These are phyloP conservation scores for Apiotrichum domesticum DNA, from an alignment of 1,284 basidiomycete genomes.

Conservation along the genomic window DNA sequence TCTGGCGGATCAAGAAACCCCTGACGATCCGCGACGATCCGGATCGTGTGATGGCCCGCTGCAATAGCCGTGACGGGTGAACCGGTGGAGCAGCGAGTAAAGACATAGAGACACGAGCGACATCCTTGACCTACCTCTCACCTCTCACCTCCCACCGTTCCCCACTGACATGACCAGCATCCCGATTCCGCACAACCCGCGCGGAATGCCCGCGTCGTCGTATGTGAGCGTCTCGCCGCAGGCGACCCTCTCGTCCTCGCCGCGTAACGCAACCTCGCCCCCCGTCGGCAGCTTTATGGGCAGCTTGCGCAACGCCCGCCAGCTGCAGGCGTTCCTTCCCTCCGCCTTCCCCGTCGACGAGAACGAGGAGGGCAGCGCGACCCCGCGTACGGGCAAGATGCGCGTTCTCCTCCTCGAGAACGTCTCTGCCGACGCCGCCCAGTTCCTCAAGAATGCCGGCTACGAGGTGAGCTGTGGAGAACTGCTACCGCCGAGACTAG, in stretches of 20 bases:
- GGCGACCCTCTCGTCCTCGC: constrained; percentile 13
- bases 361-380: constrained; percentile 24
- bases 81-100: too few relatives aligned
- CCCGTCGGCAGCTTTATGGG: constrained; percentile 16
- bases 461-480: constrained; percentile 51
- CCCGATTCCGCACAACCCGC: constrained; percentile 46
- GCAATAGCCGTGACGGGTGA: too few relatives aligned
- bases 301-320: constrained; percentile 25
- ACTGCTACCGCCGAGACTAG: neutral
- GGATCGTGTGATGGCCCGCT: too few relatives aligned
- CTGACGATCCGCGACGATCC: too few relatives aligned
- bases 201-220: constrained; percentile 31
- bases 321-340: constrained; percentile 45
- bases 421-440: constrained; percentile 86
- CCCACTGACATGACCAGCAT: constrained; percentile 27
- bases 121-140: neutral
- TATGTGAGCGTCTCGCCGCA: constrained; percentile 29
- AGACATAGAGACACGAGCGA: too few relatives aligned
- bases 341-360: constrained; percentile 32
- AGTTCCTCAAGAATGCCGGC: constrained; percentile 72
- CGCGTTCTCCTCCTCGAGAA: constrained; percentile 82
- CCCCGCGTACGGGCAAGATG: constrained; percentile 32
- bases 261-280: constrained; percentile 23
- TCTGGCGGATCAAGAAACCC: too few relatives aligned
- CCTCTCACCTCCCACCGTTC: constrained; percentile 12